phyloP scores from a whole-genome alignment of 441 rosid genomes.

The Aquilaria agallochum region DNA sequence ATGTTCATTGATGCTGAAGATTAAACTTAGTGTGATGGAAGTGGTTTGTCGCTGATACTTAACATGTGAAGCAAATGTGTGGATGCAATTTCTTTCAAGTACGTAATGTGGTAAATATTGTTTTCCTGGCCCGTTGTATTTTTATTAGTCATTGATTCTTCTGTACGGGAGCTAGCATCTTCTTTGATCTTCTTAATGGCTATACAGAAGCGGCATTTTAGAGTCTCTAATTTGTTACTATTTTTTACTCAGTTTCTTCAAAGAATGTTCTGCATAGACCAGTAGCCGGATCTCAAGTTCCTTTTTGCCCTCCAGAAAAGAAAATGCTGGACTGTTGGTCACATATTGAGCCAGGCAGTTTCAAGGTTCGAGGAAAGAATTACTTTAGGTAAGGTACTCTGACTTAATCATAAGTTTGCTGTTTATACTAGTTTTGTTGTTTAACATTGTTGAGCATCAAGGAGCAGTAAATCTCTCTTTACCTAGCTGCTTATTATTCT shows the following conservation, averaged over 20 bases:
- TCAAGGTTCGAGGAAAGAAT: conserved; percentile 67
- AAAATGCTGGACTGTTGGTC: conserved; percentile 92
- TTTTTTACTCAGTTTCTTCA: conserved; percentile 58
- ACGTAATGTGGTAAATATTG: too few relatives aligned
- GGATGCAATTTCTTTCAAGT: too few relatives aligned
- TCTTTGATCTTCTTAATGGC: too few relatives aligned
- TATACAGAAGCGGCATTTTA: too few relatives aligned
- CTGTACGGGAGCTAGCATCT: too few relatives aligned
- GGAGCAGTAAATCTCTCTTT: not conserved
- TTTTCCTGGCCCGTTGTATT: too few relatives aligned
- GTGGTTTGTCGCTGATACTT: too few relatives aligned
- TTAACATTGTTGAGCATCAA: too few relatives aligned
- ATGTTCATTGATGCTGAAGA: too few relatives aligned
- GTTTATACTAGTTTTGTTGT: conserved; percentile 5
- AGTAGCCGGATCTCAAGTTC: conserved; percentile 84
- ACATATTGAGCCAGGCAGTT: conserved; percentile 61
- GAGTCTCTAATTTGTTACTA: conserved; percentile 11
- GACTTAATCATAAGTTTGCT: conserved; percentile 3
- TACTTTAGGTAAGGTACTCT: conserved; percentile 54
- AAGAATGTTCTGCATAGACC: conserved; percentile 72
- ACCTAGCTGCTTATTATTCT: conserved; percentile 1
- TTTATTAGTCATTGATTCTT: too few relatives aligned
- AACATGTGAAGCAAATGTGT: too few relatives aligned
- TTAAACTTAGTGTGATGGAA: too few relatives aligned
- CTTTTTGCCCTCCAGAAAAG: conserved; percentile 80